A percentile compares a stretch with the other conserved stretches of the same genome.
Evolutionary conservation across 352 stramenopile species (phyloP).

Genomic region (Globisporangium spinosum): DNA sequence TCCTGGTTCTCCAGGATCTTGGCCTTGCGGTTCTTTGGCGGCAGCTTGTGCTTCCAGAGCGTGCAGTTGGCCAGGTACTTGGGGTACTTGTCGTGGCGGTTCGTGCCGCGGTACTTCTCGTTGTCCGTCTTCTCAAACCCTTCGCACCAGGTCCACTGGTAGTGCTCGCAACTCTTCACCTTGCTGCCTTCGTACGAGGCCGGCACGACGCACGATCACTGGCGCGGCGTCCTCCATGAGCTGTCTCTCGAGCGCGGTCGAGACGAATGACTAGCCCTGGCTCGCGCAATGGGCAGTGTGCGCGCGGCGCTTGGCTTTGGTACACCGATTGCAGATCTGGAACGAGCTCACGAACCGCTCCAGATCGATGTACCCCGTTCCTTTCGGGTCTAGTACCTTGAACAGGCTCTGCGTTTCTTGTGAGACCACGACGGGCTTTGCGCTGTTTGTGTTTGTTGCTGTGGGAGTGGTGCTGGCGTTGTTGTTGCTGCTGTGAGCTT

Average conservation of each 20-base stretch:
- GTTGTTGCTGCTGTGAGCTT: neutral
- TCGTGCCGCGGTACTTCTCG: slow-evolving; percentile 81
- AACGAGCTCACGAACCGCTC: slow-evolving; percentile 84
- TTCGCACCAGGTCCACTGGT: slow-evolving; percentile 87
- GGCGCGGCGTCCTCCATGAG: slow-evolving; percentile 76
- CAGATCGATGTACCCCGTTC: slow-evolving; percentile 42
- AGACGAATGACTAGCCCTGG: slow-evolving; percentile 44
- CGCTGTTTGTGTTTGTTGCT: slow-evolving; percentile 14
- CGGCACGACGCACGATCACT: slow-evolving; percentile 71
- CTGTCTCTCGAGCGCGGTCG: slow-evolving; percentile 53
- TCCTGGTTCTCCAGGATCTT: slow-evolving; percentile 72
- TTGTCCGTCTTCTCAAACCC: slow-evolving; percentile 81
- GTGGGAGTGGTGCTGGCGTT: neutral
- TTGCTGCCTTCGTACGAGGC: slow-evolving; percentile 68
- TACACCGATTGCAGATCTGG: slow-evolving; percentile 86
- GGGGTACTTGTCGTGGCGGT: slow-evolving; percentile 82
- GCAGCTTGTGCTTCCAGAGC: slow-evolving; percentile 83
- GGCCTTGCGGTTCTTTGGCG: slow-evolving; percentile 79
- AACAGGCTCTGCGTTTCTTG: slow-evolving; percentile 54
- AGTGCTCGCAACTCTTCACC: slow-evolving; percentile 83
- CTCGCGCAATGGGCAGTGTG: slow-evolving; percentile 52
- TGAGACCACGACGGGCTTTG: slow-evolving; percentile 21
- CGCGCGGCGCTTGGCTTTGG: slow-evolving; percentile 65
- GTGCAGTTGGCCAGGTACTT: slow-evolving; percentile 87
- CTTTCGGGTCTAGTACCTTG: slow-evolving; percentile 47